Percentiles rank a stretch among this genome's conserved stretches.
Conservation (phyloP, 2,329 filamentous ascomycete genomes). For the Calonectria ilicicola region DNA sequence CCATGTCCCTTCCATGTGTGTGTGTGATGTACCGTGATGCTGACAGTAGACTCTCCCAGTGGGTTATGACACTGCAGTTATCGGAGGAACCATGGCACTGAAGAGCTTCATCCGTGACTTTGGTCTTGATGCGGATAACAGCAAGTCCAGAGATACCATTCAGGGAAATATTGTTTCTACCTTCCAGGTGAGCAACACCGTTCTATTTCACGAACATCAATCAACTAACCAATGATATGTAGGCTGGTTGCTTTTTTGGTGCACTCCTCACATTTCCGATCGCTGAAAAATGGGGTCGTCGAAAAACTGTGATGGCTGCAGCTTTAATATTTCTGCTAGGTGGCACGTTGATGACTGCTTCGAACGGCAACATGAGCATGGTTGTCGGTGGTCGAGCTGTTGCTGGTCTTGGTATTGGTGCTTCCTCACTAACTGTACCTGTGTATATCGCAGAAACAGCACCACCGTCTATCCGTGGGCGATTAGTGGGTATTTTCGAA, state of each 20-base stretch:
- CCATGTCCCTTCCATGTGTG: not conserved
- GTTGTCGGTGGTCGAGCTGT: conserved; percentile 63
- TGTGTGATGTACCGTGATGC: not conserved
- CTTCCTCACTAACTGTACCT: conserved; percentile 60
- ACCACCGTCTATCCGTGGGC: conserved; percentile 63
- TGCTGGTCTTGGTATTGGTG: conserved; percentile 64
- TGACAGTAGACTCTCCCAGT: conserved; percentile 31
- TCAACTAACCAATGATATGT: conserved; percentile 6
- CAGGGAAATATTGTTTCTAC: conserved; percentile 55
- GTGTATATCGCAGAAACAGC: conserved; percentile 57
- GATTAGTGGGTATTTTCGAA: conserved; percentile 65
- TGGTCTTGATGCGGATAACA: conserved; percentile 41
- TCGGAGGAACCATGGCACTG: conserved; percentile 54
- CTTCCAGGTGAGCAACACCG: conserved; percentile 40
- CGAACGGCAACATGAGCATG: conserved; percentile 48
- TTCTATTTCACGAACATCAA: not conserved
- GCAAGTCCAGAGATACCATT: conserved; percentile 45
- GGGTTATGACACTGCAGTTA: conserved; percentile 54
- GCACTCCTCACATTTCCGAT: conserved; percentile 57
- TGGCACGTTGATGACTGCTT: conserved; percentile 49
- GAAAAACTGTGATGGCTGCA: conserved; percentile 58
- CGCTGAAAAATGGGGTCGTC: conserved; percentile 60
- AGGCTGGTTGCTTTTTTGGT: conserved; percentile 56
- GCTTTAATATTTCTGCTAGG: conserved; percentile 55
- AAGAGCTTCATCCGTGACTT: conserved; percentile 53